These are phyloP conservation scores for Ophiocordyceps camponoti-leonardi DNA, from an alignment of 2,329 filamentous ascomycete species.

Conservation along the genomic window DNA sequence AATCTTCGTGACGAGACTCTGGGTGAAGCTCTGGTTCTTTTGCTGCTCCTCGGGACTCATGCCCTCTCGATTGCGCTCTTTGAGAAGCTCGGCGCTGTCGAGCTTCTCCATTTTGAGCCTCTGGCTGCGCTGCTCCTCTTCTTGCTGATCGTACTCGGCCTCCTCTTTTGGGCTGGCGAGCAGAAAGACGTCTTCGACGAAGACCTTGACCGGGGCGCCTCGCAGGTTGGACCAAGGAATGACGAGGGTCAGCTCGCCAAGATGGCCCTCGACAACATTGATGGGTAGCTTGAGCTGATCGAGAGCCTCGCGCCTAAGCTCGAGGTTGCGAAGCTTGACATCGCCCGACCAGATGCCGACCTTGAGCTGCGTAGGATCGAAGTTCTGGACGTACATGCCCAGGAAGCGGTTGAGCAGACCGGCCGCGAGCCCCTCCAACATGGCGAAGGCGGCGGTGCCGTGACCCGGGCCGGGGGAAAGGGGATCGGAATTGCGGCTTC, in stretches of 20 bases:
- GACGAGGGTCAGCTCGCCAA: conserved; percentile 76
- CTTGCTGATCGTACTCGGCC: conserved; percentile 78
- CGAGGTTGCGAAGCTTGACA: conserved; percentile 83
- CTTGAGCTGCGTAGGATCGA: conserved; percentile 93
- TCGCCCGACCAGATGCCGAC: conserved; percentile 98
- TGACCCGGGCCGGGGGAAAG: conserved; percentile 52
- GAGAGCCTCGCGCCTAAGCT: conserved; percentile 84
- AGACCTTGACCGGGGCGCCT: conserved; percentile 83
- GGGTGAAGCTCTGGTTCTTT: conserved; percentile 94
- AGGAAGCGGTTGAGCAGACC: conserved; percentile 97
- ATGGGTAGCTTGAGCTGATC: conserved; percentile 93
- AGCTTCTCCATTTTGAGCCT: conserved; percentile 98
- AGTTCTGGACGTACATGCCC: conserved; percentile 99
- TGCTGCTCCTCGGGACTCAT: conserved; percentile 91
- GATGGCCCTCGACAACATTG: conserved; percentile 89
- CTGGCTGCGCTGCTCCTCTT: conserved; percentile 74
- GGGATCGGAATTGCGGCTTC: conserved; percentile 1
- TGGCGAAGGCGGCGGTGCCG: conserved; percentile 44
- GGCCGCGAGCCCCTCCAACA: conserved; percentile 95
- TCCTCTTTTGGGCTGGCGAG: conserved; percentile 93
- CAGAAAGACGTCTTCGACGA: conserved; percentile 93
- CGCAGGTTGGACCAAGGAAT: conserved; percentile 97
- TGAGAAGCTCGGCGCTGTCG: conserved; percentile 86
- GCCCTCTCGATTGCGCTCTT: conserved; percentile 81
- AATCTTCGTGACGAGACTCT: conserved; percentile 88